Base-by-base conservation (phyloP, 306 rosid genomes). In the Citrullus amarus region DNA sequence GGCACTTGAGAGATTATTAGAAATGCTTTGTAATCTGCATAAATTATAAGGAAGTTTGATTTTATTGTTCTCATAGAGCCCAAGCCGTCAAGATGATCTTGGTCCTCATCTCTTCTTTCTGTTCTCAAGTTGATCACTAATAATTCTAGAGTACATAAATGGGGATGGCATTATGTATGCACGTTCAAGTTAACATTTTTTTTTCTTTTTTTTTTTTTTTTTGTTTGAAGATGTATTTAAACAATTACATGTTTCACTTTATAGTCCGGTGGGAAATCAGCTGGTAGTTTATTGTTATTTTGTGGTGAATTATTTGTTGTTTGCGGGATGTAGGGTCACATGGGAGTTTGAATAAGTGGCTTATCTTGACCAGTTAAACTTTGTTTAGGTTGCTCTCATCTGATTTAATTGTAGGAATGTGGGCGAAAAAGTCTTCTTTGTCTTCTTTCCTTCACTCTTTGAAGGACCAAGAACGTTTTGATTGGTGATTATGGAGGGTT, bases 141-240 rank as follows among this genome's bases (percentile, higher is more conserved):
- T 73, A 73, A 73, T 73, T 51, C 16, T 48, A 30, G 77, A 32
- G 77, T 73, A 73, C 77, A 73, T 73, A 73, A 73, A 73, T 73
- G 61, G 60, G 3, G 60, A 73, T 73, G 77, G 61, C 77, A 73
- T 73, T 9, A 30, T 72, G 44, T 50, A 9, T 72, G 25, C 43
- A 72, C 77, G 20, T 72, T 50, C 59, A 50, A 50, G n/a, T 44
- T 69, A 30, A 69, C 75, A 14, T 34, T 9, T 9, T 9, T 12
- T 9, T 9, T 43, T 43, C 1, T 46, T 46, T 16, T 6, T n/a
- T n/a, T n/a, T n/a, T n/a, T n/a, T n/a, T n/a, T n/a, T n/a, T 20
- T 69, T 44, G 12, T 20, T 67, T 18, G 73, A 67, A 67, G 73
- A 39, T 67, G 13, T 67, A 67, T 39, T 67, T 9, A 17, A 67